These are phyloP conservation scores for Rhexocercosporidium sp. DNA, from an alignment of 2,329 filamentous ascomycete genomes.

Conservation along the genomic window DNA sequence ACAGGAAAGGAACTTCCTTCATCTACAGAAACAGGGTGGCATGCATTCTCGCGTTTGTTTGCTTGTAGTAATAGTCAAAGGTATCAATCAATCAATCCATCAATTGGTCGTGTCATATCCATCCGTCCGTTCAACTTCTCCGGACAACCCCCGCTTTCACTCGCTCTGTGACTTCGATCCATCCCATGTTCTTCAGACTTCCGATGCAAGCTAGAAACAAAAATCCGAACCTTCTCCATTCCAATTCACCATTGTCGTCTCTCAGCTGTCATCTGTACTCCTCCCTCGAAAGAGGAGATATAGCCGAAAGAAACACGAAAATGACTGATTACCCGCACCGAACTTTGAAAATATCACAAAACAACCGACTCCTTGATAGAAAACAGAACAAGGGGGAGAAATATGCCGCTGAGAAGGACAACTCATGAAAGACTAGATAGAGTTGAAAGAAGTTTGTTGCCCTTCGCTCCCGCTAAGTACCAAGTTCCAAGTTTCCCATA, in stretches of 20 bases:
- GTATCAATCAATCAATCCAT: constrained; percentile 15
- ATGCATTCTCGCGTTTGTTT: constrained; percentile 12
- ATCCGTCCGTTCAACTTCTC: background rate
- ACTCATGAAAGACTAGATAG: background rate
- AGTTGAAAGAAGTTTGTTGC: background rate
- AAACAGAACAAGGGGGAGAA: background rate
- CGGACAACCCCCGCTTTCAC: no score
- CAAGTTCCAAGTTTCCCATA: constrained; percentile 1
- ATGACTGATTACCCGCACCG: constrained; percentile 4
- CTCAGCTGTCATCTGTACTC: background rate
- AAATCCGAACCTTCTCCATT: background rate
- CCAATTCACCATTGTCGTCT: background rate
- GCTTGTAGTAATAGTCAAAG: constrained; percentile 28
- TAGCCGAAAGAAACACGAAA: background rate
- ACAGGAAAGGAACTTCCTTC: constrained; percentile 18
- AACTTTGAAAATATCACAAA: background rate
- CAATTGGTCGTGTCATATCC: constrained; percentile 17
- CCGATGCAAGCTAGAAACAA: background rate
- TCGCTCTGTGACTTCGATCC: background rate
- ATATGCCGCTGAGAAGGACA: constrained; percentile 6
- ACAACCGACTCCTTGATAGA: background rate
- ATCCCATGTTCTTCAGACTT: background rate
- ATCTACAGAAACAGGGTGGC: constrained; percentile 33
- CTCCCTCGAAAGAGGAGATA: background rate
- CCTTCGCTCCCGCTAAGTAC: constrained; percentile 4